phyloP scores from a whole-genome alignment of 805 yeast species.

The Candida easanensis region DNA sequence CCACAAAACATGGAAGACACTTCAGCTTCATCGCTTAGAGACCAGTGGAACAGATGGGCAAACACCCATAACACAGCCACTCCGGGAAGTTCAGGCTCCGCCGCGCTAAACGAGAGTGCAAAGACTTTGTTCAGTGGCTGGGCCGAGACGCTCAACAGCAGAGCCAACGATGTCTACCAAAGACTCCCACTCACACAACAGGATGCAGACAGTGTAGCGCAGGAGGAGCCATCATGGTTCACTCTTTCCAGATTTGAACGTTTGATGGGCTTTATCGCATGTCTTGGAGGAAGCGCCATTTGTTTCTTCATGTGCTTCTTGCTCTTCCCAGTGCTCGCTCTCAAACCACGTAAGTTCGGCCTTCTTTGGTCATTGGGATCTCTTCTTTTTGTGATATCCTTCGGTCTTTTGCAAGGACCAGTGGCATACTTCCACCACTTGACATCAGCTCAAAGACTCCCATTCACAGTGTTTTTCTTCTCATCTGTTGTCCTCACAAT shows the following conservation, averaged over 20 bases:
- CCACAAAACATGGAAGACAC: constrained; percentile 15
- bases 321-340: constrained; percentile 82
- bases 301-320: constrained; percentile 83
- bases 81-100: constrained; percentile 8
- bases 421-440: constrained; percentile 73
- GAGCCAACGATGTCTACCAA: constrained; percentile 57
- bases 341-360: constrained; percentile 90
- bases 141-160: constrained; percentile 36
- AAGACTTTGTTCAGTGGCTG: constrained; percentile 36
- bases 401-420: constrained; percentile 93
- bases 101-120: constrained; percentile 32
- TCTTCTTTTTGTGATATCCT: constrained; percentile 78
- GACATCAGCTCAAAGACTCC: constrained; percentile 68
- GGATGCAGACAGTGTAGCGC: constrained; percentile 38
- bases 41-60: constrained; percentile 40
- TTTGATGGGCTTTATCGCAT: constrained; percentile 69
- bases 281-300: constrained; percentile 71
- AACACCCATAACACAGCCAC: constrained; percentile 23
- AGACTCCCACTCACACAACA: constrained; percentile 62
- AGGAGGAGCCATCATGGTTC: constrained; percentile 77
- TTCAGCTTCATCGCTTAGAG: constrained; percentile 30
- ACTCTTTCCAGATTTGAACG: constrained; percentile 75
- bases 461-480: constrained; percentile 79
- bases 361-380: constrained; percentile 90
- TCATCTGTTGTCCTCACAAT: constrained; percentile 77